Conservation (phyloP, 2,329 filamentous ascomycete genomes). For the Monosporascus sp. region DNA sequence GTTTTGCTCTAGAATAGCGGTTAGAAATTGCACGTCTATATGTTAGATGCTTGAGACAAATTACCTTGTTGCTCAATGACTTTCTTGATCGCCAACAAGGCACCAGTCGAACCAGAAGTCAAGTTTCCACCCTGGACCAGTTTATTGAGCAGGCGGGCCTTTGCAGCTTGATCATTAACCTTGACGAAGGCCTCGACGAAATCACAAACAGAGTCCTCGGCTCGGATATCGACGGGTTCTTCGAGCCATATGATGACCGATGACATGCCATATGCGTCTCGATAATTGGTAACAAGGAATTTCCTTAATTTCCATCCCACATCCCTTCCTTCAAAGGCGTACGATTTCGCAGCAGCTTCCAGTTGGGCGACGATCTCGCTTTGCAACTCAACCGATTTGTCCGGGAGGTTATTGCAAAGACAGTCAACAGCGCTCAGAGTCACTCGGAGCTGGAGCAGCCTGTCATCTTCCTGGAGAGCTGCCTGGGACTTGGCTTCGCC, state of each 20-base stretch:
- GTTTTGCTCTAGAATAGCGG: slow-evolving; percentile 6
- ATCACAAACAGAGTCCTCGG: slow-evolving; percentile 17
- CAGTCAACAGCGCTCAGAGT: slow-evolving; percentile 18
- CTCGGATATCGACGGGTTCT: slow-evolving; percentile 9
- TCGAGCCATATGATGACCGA: slow-evolving; percentile 15
- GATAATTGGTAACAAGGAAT: slow-evolving; percentile 21
- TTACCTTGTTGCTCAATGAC: slow-evolving; percentile 19
- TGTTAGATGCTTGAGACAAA: slow-evolving; percentile 1
- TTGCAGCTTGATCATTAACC: slow-evolving; percentile 10
- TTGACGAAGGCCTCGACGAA: slow-evolving; percentile 24
- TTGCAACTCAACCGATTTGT: slow-evolving; percentile 15
- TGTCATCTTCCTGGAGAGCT: slow-evolving; percentile 7
- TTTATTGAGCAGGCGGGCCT: slow-evolving; percentile 14
- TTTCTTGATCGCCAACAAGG: slow-evolving; percentile 18
- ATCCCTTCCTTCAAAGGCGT: slow-evolving; percentile 10
- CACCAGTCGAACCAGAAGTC: slow-evolving; percentile 14
- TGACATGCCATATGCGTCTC: slow-evolving; percentile 12
- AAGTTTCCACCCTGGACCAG: slow-evolving; percentile 14
- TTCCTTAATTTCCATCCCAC: slow-evolving; percentile 24
- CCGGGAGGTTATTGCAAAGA: slow-evolving; percentile 7
- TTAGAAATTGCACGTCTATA: slow-evolving; percentile 6
- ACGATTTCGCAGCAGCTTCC: slow-evolving; percentile 13
- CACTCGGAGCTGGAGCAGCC: slow-evolving; percentile 12
- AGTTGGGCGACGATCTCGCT: slow-evolving; percentile 14
- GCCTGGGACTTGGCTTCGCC: slow-evolving; percentile 9